Evolutionary conservation across 2,329 filamentous ascomycete species (phyloP), one percentile per base, ranked within the genome.

Genomic region (Hymenoscyphus repandus): DNA sequence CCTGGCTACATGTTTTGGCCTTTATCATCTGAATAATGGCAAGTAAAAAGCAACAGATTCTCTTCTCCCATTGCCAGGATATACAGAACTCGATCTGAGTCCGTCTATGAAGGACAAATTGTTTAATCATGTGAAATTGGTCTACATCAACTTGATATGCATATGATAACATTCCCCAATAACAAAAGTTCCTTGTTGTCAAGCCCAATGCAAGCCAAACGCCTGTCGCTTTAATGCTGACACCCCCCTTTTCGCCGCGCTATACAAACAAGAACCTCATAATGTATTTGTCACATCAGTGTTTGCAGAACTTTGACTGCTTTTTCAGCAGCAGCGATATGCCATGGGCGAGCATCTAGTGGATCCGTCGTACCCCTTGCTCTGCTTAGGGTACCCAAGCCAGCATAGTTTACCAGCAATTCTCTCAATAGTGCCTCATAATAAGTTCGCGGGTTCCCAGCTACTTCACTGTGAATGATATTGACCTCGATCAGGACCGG

Each of bases 331-430:
- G 80, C 84, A 11, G 82, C 84, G 53, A 92, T 72, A 72, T 92
- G 88, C 85, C 88, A 89, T 15, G 88, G 88, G 60, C 86, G 71
- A n/a, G 82, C 75, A 62, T 83, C 81, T 44, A 70, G 72, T 53
- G 74, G 68, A 61, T 81, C 76, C 62, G 82, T 72, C 61, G 84
- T 71, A 0, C 82, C 86, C 53, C 85, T 79, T 18, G 83, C 78
- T 56, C 82, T 76, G 1, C 86, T 86, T 59, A 93, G 64, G 15
- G 86, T 80, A 0, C 82, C 83, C 55, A 93, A 65, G 0, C 79
- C 82, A 39, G 87, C 71, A 63, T 85, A 92, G 65, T 84, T 80
- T 30, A 72, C 76, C 51, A 93, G 64, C 65, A 89, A 82, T 64
- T 93, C 88, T 57, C 82, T 74, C 33, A 92, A 66, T 17, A 89